Evolutionary conservation across 257 asterid species (phyloP).

Genomic region (Anisodus acutangulus): DNA sequence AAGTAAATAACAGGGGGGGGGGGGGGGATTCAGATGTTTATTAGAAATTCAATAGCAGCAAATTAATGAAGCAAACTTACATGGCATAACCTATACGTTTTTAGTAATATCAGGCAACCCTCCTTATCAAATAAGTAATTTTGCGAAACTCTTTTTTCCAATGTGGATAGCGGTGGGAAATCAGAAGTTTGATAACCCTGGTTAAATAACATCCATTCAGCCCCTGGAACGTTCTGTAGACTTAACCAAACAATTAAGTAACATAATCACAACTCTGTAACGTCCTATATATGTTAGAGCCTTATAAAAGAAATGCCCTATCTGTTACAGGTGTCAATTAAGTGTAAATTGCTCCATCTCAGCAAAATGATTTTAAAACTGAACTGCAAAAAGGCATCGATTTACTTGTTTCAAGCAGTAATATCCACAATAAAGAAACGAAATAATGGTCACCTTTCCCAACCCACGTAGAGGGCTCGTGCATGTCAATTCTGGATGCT

Average conservation of each 20-base stretch:
- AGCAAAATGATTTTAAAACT: conserved; percentile 13
- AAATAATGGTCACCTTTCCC: conserved; percentile 74
- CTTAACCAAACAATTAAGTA: conserved; percentile 7
- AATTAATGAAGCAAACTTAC: conserved; percentile 9
- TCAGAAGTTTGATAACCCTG: not conserved
- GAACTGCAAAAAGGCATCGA: not conserved
- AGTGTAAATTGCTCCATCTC: conserved; percentile 21
- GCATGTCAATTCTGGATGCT: conserved; percentile 98
- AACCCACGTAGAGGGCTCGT: conserved; percentile 98
- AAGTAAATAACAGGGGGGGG: not conserved
- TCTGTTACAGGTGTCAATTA: not conserved
- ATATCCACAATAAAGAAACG: conserved; percentile 26
- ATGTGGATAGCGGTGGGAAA: not conserved
- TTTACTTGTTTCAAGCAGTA: conserved; percentile 26
- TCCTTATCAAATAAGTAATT: not conserved
- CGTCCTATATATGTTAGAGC: not conserved
- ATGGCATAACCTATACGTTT: not conserved
- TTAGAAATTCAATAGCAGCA: not conserved
- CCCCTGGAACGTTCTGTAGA: not conserved
- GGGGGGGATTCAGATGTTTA: not conserved
- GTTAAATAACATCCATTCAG: not conserved
- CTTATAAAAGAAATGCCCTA: not conserved
- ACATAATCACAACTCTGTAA: conserved; percentile 2
- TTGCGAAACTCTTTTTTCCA: not conserved
- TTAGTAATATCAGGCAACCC: conserved; percentile 20